Evolutionary conservation across 2,329 filamentous ascomycete genomes (phyloP).

Genomic region (Sarocladiaceae sp.): DNA sequence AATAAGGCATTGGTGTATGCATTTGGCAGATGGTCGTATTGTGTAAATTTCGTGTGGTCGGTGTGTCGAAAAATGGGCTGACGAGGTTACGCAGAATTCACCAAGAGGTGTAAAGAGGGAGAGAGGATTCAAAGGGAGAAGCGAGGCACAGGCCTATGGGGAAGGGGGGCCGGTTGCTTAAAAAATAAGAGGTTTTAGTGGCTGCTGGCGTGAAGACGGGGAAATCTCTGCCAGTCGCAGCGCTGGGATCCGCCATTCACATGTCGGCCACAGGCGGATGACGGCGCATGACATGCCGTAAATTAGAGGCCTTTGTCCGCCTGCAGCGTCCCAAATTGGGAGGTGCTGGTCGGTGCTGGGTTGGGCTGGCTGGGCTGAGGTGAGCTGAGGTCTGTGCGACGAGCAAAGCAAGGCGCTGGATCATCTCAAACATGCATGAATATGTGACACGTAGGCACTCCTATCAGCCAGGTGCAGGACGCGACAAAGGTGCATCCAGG

Average conservation of each 20-base stretch:
- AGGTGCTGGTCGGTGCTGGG: not conserved
- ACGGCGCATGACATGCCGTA: constrained; percentile 4
- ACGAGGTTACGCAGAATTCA: constrained; percentile 5
- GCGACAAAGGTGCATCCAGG: not conserved
- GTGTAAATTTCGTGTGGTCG: not conserved
- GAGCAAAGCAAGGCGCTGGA: no score
- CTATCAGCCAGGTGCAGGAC: not conserved
- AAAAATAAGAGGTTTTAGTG: constrained; percentile 5
- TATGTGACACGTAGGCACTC: not conserved
- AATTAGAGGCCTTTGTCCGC: constrained; percentile 3
- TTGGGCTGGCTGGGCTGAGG: not conserved
- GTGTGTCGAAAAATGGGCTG: not conserved
- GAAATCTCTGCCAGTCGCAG: constrained; percentile 1
- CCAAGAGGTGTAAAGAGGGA: constrained; percentile 10
- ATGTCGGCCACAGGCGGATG: no score
- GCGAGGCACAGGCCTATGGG: not conserved
- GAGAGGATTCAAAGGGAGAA: constrained; percentile 4
- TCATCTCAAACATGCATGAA: not conserved
- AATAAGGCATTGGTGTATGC: constrained; percentile 45
- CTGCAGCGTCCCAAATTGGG: not conserved
- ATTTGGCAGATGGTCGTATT: constrained; percentile 35
- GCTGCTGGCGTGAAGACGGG: not conserved
- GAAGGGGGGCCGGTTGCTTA: no score
- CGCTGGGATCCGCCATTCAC: constrained; percentile 2
- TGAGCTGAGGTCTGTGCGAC: not conserved